Conservation (phyloP, 2,329 filamentous ascomycete genomes). For the Pseudocercospora cruenta region DNA sequence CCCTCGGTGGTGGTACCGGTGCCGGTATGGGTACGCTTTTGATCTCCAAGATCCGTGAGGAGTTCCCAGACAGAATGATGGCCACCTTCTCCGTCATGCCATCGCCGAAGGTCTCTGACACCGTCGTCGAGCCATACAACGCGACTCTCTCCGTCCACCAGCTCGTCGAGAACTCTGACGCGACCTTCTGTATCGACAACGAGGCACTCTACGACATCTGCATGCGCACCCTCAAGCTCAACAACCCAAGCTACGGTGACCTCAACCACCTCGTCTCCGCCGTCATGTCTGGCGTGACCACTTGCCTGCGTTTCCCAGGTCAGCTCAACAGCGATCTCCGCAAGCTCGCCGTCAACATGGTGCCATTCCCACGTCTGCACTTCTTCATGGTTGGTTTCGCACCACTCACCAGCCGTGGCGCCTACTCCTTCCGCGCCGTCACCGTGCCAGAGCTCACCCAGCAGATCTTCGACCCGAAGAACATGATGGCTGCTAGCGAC, state of each 20-base stretch:
- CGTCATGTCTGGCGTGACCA: slow-evolving; percentile 99
- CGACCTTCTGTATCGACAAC: slow-evolving; percentile 99
- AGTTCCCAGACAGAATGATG: slow-evolving; percentile 99
- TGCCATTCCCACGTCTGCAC: slow-evolving; percentile 99
- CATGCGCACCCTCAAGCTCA: slow-evolving; percentile 99
- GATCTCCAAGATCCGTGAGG: slow-evolving; percentile 99
- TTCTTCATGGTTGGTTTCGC: slow-evolving; percentile 99
- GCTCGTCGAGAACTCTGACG: slow-evolving; percentile 99
- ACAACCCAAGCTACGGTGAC: slow-evolving; percentile 97
- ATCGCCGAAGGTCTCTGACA: slow-evolving; percentile 99
- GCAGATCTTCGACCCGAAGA: slow-evolving; percentile 99
- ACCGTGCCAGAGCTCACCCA: slow-evolving; percentile 98
- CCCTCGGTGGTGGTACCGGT: slow-evolving; percentile 99
- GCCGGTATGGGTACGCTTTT: slow-evolving; percentile 99
- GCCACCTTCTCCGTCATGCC: slow-evolving; percentile 98
- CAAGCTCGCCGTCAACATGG: slow-evolving; percentile 99
- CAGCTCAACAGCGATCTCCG: slow-evolving; percentile 99
- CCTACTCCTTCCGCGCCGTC: slow-evolving; percentile 95
- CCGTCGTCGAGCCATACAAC: slow-evolving; percentile 99
- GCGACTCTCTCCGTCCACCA: slow-evolving; percentile 98
- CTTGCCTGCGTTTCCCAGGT: slow-evolving; percentile 97
- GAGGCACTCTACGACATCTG: slow-evolving; percentile 99
- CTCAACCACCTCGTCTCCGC: slow-evolving; percentile 99
- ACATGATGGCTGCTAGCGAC: slow-evolving; percentile 99
- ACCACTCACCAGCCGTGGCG: slow-evolving; percentile 89